A percentile compares a stretch with the other conserved stretches of the same genome.
Evolutionary conservation across 1,139 yeast species (phyloP).

Genomic region (Suhomyces ambrosiae): DNA sequence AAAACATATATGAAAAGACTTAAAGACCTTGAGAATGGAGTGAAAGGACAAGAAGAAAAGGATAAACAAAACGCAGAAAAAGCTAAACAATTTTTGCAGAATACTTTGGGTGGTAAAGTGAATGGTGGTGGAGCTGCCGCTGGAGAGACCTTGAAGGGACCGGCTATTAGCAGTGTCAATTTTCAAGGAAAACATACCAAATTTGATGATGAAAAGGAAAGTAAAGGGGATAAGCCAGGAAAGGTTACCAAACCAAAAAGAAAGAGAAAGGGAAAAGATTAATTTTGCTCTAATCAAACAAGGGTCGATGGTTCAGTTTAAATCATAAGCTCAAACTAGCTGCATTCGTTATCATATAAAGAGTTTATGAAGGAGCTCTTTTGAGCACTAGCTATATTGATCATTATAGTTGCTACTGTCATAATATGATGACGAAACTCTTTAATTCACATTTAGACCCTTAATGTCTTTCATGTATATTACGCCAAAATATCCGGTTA

Average conservation of each 20-base stretch:
- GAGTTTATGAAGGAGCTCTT: too few species aligned
- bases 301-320: not conserved
- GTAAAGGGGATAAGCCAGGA: constrained; percentile 9
- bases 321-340: not conserved
- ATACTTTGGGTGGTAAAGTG: constrained; percentile 44
- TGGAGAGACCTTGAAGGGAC: constrained; percentile 31
- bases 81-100: constrained; percentile 47
- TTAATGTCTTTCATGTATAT: not conserved
- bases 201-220: constrained; percentile 31
- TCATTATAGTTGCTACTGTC: too few species aligned
- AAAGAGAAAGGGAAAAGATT: not conserved
- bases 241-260: constrained; percentile 10
- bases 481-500: too few species aligned
- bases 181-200: constrained; percentile 64
- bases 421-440: too few species aligned
- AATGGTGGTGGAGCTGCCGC: constrained; percentile 36
- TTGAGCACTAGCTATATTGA: too few species aligned
- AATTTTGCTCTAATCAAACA: too few species aligned
- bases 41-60: constrained; percentile 19
- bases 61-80: constrained; percentile 32
- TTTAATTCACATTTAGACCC: too few species aligned
- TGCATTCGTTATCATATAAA: too few species aligned
- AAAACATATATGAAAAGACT: constrained; percentile 68
- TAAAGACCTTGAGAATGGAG: constrained; percentile 41
- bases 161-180: constrained; percentile 61